These are phyloP conservation scores for Neonectria punicea DNA, from an alignment of 2,329 filamentous ascomycete species.

Conservation along the genomic window DNA sequence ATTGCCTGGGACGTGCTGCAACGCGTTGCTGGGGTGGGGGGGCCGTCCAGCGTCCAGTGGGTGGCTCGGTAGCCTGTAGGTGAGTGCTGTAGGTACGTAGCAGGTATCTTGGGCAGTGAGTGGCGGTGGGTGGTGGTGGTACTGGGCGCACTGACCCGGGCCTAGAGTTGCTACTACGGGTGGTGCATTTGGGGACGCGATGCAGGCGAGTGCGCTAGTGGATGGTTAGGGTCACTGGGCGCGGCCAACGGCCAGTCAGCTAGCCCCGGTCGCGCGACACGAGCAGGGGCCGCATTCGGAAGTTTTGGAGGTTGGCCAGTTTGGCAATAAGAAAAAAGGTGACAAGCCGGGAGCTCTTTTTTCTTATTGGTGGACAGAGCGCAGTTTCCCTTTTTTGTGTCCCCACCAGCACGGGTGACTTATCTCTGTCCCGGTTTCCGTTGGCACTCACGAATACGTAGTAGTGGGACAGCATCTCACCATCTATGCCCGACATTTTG, in stretches of 20 bases:
- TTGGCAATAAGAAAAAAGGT: conserved; percentile 3
- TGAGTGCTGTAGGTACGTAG: not conserved
- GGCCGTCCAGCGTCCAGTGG: not conserved
- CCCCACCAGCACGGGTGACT: not conserved
- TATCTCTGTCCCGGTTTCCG: not conserved
- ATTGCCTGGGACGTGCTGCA: conserved; percentile 12
- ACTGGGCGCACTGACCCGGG: conserved; percentile 1
- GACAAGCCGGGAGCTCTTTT: conserved; percentile 6
- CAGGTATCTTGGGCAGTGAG: no score
- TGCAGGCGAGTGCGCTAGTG: not conserved
- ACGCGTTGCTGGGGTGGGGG: conserved; percentile 6
- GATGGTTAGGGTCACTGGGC: not conserved
- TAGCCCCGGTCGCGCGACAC: not conserved
- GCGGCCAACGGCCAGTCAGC: not conserved
- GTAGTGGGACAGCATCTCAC: no score
- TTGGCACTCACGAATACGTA: no score
- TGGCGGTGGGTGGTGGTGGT: conserved; percentile 9
- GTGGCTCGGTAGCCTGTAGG: not conserved
- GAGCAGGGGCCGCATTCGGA: conserved; percentile 10
- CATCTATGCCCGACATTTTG: no score
- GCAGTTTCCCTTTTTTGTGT: conserved; percentile 1
- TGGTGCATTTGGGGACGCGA: not conserved
- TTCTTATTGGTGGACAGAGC: conserved; percentile 18
- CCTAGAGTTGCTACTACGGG: not conserved
- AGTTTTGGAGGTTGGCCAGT: not conserved